Percentiles rank a stretch among this genome's conserved stretches.
These are phyloP conservation scores for Hortiboletus campestris DNA, from an alignment of 768 basidiomycete species.

Conservation along the genomic window DNA sequence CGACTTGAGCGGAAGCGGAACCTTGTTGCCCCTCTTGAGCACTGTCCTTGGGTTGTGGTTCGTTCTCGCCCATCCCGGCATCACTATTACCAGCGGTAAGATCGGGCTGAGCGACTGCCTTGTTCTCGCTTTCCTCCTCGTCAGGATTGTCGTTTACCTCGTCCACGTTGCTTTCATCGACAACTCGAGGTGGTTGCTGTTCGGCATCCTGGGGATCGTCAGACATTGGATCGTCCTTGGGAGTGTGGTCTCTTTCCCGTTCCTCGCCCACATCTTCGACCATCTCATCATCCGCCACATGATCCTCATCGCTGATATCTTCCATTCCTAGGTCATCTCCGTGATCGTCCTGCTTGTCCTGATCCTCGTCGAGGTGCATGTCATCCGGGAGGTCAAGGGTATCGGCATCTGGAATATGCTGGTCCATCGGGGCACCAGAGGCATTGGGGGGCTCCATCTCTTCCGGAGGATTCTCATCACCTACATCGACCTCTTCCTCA, in stretches of 20 bases:
- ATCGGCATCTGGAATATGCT: constrained; percentile 74
- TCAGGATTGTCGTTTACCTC: constrained; percentile 31
- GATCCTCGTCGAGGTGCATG: constrained; percentile 54
- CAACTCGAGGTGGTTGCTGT: constrained; percentile 16
- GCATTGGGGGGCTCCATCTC: constrained; percentile 46
- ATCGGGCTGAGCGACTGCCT: constrained; percentile 38
- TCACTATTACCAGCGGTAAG: constrained; percentile 30
- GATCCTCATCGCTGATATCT: constrained; percentile 36
- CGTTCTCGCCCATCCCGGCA: constrained; percentile 12
- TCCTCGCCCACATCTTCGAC: constrained; percentile 24
- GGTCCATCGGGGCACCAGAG: constrained; percentile 69
- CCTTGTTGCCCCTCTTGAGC: constrained; percentile 24
- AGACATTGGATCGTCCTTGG: constrained; percentile 20
- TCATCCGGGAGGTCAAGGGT: constrained; percentile 89
- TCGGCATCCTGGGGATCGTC: constrained; percentile 25
- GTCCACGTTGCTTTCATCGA: constrained; percentile 16
- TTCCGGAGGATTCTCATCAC: constrained; percentile 38
- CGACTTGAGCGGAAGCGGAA: constrained; percentile 9
- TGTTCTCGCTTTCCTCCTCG: constrained; percentile 26
- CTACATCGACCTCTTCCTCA: constrained; percentile 20
- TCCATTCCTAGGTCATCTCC: constrained; percentile 34
- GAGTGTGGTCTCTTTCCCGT: constrained; percentile 4
- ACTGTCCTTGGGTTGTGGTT: constrained; percentile 17
- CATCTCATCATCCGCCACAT: constrained; percentile 22
- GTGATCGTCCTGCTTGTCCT: constrained; percentile 28